phyloP scores from a whole-genome alignment of 257 asterid genomes.

The Plectranthus barbatus region DNA sequence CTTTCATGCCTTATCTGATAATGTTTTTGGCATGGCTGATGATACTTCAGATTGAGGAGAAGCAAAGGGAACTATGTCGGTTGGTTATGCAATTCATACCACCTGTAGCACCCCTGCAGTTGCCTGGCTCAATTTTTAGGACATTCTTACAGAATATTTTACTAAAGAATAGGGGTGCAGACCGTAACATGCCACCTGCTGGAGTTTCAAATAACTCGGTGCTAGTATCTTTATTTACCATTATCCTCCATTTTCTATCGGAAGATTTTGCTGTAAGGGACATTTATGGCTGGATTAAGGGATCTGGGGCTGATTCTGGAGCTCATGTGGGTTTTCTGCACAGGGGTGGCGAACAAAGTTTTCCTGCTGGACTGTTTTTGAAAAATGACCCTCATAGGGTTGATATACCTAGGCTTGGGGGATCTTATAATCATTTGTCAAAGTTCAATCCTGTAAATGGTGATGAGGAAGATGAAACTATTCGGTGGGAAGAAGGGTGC shows the following conservation, averaged over 20 bases:
- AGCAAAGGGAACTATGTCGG: constrained; percentile 89
- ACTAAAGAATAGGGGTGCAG: constrained; percentile 93
- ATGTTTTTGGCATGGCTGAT: constrained; percentile 4
- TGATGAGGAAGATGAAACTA: constrained; percentile 57
- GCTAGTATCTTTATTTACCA: constrained; percentile 68
- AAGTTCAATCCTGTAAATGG: constrained; percentile 44
- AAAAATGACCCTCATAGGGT: constrained; percentile 79
- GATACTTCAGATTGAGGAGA: constrained; percentile 71
- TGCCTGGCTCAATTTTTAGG: constrained; percentile 86
- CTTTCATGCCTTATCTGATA: constrained; percentile 1
- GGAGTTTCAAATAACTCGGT: constrained; percentile 95
- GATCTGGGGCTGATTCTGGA: constrained; percentile 42
- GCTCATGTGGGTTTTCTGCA: constrained; percentile 84
- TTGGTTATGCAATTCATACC: constrained; percentile 89
- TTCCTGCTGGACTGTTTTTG: constrained; percentile 70
- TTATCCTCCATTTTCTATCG: constrained; percentile 83
- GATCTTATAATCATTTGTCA: constrained; percentile 68
- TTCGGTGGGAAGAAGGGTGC: constrained; percentile 95
- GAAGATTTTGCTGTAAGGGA: constrained; percentile 68
- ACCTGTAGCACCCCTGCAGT: constrained; percentile 61
- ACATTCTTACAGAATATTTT: constrained; percentile 72
- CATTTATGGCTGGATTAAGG: constrained; percentile 64
- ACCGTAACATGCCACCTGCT: constrained; percentile 81
- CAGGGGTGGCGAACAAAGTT: constrained; percentile 80
- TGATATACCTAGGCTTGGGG: constrained; percentile 89